A percentile compares a stretch with the other conserved stretches of the same genome.
phyloP scores from a whole-genome alignment of 2,329 filamentous ascomycete genomes.

The Zymoseptoria crescenta region DNA sequence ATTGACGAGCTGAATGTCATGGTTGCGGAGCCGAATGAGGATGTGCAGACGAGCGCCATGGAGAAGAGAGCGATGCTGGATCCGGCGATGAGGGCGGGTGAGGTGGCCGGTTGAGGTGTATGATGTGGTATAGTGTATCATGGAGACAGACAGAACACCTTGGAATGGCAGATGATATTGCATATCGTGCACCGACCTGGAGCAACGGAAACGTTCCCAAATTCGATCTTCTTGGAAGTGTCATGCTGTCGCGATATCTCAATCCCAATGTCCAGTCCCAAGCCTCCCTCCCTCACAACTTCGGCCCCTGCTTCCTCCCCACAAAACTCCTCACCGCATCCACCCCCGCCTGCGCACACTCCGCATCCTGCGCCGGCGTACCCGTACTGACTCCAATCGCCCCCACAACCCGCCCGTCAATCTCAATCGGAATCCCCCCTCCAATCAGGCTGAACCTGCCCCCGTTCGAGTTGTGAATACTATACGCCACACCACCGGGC shows the following conservation, averaged over 20 bases:
- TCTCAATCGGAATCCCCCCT: conserved; percentile 45
- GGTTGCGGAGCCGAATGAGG: conserved; percentile 14
- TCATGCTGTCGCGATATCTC: too few relatives aligned
- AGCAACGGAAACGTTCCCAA: too few relatives aligned
- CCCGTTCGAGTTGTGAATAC: conserved; percentile 46
- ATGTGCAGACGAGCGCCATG: conserved; percentile 4
- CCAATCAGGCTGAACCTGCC: conserved; percentile 48
- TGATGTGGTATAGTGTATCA: too few relatives aligned
- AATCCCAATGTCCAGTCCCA: too few relatives aligned
- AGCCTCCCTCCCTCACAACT: conserved; percentile 25
- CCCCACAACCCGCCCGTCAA: conserved; percentile 44
- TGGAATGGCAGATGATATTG: neutral
- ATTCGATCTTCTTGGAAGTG: too few relatives aligned
- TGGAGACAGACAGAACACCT: too few relatives aligned
- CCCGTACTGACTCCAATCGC: conserved; percentile 50
- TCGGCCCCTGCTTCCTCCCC: conserved; percentile 30
- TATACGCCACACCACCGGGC: conserved; percentile 46
- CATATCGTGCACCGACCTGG: neutral
- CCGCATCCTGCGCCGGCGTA: conserved; percentile 47
- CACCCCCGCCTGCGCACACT: conserved; percentile 46
- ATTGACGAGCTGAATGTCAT: conserved; percentile 22
- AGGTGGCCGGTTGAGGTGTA: conserved; percentile 1
- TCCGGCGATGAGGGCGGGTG: conserved; percentile 7
- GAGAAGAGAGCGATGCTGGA: conserved; percentile 14
- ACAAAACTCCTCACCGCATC: conserved; percentile 38